Evolutionary conservation across 768 basidiomycete species (phyloP).

Genomic region (Megacollybia marginata): DNA sequence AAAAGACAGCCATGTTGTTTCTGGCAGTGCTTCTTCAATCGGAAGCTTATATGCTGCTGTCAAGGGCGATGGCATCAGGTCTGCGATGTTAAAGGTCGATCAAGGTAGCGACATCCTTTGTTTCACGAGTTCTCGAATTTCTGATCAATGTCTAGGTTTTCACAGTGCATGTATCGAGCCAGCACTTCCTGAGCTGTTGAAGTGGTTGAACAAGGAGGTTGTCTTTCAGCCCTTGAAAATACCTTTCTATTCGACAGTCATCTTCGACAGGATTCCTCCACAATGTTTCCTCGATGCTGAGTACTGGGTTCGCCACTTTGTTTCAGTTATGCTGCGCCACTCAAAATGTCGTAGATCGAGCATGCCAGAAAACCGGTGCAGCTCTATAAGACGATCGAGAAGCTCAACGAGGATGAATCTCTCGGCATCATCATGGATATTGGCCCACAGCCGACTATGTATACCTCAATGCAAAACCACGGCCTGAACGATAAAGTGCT

Average conservation of each 20-base stretch:
- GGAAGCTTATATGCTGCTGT: conserved; percentile 17
- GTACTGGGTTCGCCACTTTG: conserved; percentile 21
- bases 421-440: conserved; percentile 24
- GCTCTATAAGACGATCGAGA: conserved; percentile 20
- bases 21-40: conserved; percentile 20
- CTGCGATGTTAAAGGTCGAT: conserved; percentile 21
- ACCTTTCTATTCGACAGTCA: too few relatives aligned
- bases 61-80: conserved; percentile 19
- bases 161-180: too few relatives aligned
- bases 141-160: too few relatives aligned
- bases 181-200: too few relatives aligned
- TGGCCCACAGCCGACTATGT: conserved; percentile 25
- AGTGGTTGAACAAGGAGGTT: too few relatives aligned
- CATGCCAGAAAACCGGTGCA: conserved; percentile 25
- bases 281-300: conserved; percentile 17
- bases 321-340: not conserved
- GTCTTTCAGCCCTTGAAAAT: too few relatives aligned
- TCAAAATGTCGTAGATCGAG: conserved; percentile 16
- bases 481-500: conserved; percentile 14
- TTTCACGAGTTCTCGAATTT: conserved; percentile 15
- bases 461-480: conserved; percentile 22
- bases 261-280: too few relatives aligned
- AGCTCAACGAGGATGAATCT: conserved; percentile 12
- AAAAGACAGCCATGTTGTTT: conserved; percentile 19
- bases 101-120: conserved; percentile 21